These are phyloP conservation scores for Pyrenopolyporus hunteri DNA, from an alignment of 495 filamentous ascomycete species.

Conservation along the genomic window DNA sequence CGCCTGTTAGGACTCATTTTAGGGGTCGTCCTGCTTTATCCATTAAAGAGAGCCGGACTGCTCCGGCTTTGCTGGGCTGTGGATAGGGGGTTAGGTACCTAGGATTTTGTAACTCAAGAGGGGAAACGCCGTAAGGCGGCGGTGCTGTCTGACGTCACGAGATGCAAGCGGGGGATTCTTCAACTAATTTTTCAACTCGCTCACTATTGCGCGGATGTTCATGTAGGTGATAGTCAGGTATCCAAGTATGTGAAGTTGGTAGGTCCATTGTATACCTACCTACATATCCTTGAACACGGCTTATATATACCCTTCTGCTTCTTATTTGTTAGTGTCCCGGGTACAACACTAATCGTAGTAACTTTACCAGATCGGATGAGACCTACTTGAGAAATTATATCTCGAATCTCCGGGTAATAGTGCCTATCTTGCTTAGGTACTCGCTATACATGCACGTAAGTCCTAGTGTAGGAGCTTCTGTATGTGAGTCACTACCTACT, in stretches of 20 bases:
- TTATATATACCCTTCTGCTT: too few species aligned
- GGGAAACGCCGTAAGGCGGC: slow-evolving; percentile 9
- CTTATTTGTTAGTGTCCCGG: too few species aligned
- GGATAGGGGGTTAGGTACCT: not conserved
- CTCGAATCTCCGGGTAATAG: too few species aligned
- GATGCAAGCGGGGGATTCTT: not conserved
- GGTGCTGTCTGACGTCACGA: slow-evolving; percentile 27
- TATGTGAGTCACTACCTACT: slow-evolving; percentile 19
- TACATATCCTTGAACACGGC: too few species aligned
- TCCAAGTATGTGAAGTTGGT: not conserved
- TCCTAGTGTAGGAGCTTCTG: too few species aligned
- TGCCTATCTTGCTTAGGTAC: too few species aligned
- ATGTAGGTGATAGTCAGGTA: not conserved
- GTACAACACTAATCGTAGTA: too few species aligned
- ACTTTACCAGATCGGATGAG: not conserved
- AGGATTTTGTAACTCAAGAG: not conserved
- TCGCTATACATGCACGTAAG: too few species aligned
- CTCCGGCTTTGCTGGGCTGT: slow-evolving; percentile 27
- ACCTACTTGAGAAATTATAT: not conserved
- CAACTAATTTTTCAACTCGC: not conserved
- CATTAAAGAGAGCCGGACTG: not conserved
- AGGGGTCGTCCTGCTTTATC: not conserved
- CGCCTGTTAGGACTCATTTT: slow-evolving; percentile 9
- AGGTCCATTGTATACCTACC: too few species aligned
- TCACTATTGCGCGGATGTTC: slow-evolving; percentile 10